Percentiles rank a stretch among this genome's conserved stretches.
Conservation (phyloP, 164 flowering plant genomes). For the Magnolia officinalis region DNA sequence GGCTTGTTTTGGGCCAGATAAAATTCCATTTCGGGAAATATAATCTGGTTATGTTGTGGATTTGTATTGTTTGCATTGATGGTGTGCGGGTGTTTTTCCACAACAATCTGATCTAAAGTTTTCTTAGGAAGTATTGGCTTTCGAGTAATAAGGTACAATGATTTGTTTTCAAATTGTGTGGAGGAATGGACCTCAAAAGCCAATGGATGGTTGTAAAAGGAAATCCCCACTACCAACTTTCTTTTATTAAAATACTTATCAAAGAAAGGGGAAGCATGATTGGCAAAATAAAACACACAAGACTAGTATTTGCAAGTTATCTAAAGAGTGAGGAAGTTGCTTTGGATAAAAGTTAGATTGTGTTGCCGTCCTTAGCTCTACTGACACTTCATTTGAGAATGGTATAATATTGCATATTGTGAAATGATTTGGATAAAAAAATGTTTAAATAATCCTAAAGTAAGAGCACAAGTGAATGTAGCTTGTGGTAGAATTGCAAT, state of each 20-base stretch:
- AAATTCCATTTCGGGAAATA: no score
- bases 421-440: neutral
- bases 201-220: neutral
- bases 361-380: neutral
- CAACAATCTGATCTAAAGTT: neutral
- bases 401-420: neutral
- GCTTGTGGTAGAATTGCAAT: neutral
- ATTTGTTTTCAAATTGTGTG: neutral
- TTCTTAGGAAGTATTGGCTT: neutral
- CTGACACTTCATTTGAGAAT: neutral
- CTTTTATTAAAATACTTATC: neutral
- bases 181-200: slow-evolving; percentile 3
- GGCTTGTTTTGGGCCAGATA: no score
- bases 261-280: neutral
- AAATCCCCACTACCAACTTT: neutral
- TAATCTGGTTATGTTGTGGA: no score
- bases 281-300: neutral
- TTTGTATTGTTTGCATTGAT: no score
- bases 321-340: neutral
- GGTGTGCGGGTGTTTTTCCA: no score
- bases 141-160: neutral
- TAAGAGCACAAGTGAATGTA: neutral
- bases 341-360: slow-evolving; percentile 1
- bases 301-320: neutral
- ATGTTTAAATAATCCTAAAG: neutral